Evolutionary conservation across 306 rosid species (phyloP), one percentile per base, ranked within the genome.

Genomic region (Heteromeles arbutifolia): DNA sequence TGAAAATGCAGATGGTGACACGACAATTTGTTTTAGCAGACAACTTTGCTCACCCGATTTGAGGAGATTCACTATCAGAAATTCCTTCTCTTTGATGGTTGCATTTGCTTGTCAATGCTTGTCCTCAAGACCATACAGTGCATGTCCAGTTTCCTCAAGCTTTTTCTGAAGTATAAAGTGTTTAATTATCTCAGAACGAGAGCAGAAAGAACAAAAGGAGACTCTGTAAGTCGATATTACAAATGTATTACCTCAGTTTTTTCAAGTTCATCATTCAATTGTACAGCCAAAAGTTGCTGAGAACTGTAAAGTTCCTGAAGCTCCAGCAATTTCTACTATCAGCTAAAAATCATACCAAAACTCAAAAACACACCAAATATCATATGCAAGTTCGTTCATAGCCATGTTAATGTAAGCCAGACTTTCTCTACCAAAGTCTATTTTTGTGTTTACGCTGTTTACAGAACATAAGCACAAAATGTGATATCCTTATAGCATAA

Each of bases 51-150:
- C 59, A 92, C 99, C 92, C 65, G 91, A 92, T 78, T 88, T 92
- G 65, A 88, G 89, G 65, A 96, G 98, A 86, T 96, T 92, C 44
- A 77, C 81, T 88, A 96, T 96, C 85, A 96, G 77, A 80, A 84
- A 96, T 78, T 96, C 99, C 85, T 84, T 92, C 84, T 92, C 99
- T 84, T 88, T 96, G 26, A 96, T 92, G 53, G 93, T 92, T n/a
- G 88, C 96, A 88, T 96, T 96, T 75, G 97, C 96, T 73, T 92
- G 92, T 31, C 0, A 13, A 84, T 90, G 93, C 80, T 86, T 89
- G 80, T 92, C 99, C 88, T 96, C 96, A 0, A 96, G 99, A 86
- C 87, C 88, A 37, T 87, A 88, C 83, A 96, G 52, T 18, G 84
- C 77, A 83, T 83, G 89, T 74, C 88, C 89, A 22, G 94, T 87